phyloP scores from a whole-genome alignment of 805 yeast species.

The Nakazawaea populi region DNA sequence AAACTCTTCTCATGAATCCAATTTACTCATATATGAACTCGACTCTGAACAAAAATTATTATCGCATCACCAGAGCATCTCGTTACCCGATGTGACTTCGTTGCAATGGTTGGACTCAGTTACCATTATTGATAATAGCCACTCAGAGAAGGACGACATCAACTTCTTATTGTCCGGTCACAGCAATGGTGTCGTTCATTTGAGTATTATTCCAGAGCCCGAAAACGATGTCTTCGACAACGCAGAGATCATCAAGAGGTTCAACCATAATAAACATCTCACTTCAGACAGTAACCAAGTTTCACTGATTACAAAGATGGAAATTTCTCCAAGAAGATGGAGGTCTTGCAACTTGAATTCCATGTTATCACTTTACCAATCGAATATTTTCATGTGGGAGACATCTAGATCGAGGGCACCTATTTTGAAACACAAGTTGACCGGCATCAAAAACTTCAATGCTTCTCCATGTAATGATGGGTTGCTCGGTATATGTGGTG shows the following conservation, averaged over 20 bases:
- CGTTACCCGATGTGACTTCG: slow-evolving; percentile 48
- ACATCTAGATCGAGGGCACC: slow-evolving; percentile 55
- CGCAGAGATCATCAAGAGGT: slow-evolving; percentile 74
- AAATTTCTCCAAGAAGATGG: slow-evolving; percentile 36
- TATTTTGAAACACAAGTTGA: slow-evolving; percentile 41
- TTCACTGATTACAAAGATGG: slow-evolving; percentile 25
- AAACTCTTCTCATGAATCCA: slow-evolving; percentile 37
- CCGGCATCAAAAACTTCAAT: slow-evolving; percentile 49
- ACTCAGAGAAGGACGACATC: slow-evolving; percentile 24
- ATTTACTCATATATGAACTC: slow-evolving; percentile 46
- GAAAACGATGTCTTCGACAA: slow-evolving; percentile 32
- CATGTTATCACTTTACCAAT: slow-evolving; percentile 58
- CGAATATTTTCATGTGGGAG: slow-evolving; percentile 76
- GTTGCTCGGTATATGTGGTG: slow-evolving; percentile 58
- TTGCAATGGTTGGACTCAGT: slow-evolving; percentile 43
- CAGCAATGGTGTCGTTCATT: slow-evolving; percentile 65
- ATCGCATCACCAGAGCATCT: slow-evolving; percentile 54
- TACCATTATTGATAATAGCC: neutral
- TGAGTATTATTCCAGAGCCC: slow-evolving; percentile 61
- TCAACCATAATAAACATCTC: slow-evolving; percentile 70
- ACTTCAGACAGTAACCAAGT: slow-evolving; percentile 20
- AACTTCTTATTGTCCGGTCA: slow-evolving; percentile 65
- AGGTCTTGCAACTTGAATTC: slow-evolving; percentile 34
- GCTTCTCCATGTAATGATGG: slow-evolving; percentile 40
- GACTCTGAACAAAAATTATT: slow-evolving; percentile 33